phyloP scores from a whole-genome alignment of 176 grass and related monocot species.

The Calamus simplicifolius region DNA sequence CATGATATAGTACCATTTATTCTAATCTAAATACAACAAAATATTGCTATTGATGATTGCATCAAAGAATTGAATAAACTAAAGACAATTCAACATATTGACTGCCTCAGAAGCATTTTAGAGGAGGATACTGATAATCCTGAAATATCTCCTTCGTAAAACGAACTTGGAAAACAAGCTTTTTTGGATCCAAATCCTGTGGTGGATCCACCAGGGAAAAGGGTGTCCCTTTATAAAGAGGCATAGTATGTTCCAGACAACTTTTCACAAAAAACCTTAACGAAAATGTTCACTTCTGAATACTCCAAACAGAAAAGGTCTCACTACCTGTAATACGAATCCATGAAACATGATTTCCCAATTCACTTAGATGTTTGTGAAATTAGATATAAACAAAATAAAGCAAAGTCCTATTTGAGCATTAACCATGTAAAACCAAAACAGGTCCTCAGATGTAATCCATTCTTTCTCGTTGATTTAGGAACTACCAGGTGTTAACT shows the following conservation, averaged over 20 bases:
- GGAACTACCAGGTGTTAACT: neutral
- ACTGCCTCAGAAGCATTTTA: constrained; percentile 2
- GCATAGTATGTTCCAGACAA: constrained; percentile 42
- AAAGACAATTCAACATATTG: neutral
- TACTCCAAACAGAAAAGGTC: constrained; percentile 6
- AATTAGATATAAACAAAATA: neutral
- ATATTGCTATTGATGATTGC: too few species aligned
- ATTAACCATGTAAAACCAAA: too few species aligned
- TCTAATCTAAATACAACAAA: too few species aligned
- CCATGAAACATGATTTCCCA: constrained; percentile 3
- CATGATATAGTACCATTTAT: too few species aligned
- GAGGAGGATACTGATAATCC: constrained; percentile 84
- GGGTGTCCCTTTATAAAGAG: constrained; percentile 61
- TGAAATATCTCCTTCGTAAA: constrained; percentile 86
- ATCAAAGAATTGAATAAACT: constrained; percentile 6
- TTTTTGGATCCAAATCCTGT: constrained; percentile 55
- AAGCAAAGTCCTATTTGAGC: neutral
- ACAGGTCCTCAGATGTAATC: too few species aligned
- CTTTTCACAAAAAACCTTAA: neutral
- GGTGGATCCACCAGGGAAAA: constrained; percentile 53
- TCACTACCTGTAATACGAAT: constrained; percentile 5
- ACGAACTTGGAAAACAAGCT: constrained; percentile 59
- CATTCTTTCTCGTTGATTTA: too few species aligned
- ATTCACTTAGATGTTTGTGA: neutral
- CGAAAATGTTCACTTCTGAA: constrained; percentile 5